These are phyloP conservation scores for Abortiporus biennis DNA, from an alignment of 1,284 basidiomycete genomes.

Conservation along the genomic window DNA sequence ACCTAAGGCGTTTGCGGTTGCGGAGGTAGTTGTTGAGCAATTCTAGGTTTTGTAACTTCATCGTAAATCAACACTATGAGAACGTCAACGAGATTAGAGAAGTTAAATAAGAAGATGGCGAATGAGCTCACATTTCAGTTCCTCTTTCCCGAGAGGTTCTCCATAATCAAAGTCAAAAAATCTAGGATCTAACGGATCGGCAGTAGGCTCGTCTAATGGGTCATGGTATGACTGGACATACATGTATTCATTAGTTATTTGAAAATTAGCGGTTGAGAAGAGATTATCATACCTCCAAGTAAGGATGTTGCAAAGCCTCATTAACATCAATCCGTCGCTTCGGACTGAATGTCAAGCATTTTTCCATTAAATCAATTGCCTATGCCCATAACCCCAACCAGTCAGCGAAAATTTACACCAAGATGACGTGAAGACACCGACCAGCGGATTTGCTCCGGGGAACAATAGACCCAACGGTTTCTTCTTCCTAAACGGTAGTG, in stretches of 20 bases:
- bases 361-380: constrained; percentile 88
- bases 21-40: too few species aligned
- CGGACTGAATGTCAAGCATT: constrained; percentile 90
- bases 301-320: constrained; percentile 89
- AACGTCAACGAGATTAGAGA: background rate
- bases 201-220: constrained; percentile 80
- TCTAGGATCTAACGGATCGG: constrained; percentile 73
- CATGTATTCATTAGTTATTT: background rate
- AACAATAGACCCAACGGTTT: constrained; percentile 73
- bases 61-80: constrained; percentile 50
- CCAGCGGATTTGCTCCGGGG: constrained; percentile 77
- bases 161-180: constrained; percentile 83
- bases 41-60: constrained; percentile 38
- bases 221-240: constrained; percentile 77
- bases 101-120: constrained; percentile 33
- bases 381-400: constrained; percentile 9
- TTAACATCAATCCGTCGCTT: constrained; percentile 86
- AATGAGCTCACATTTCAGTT: background rate
- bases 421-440: constrained; percentile 18
- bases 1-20: too few species aligned
- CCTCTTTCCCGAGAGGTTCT: background rate
- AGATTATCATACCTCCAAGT: constrained; percentile 58
- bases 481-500: constrained; percentile 87
- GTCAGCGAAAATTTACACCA: constrained; percentile 11
- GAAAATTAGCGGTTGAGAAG: background rate